A percentile compares a stretch with the other conserved stretches of the same genome.
phyloP scores from a whole-genome alignment of 148 eudicot genomes.

The Bassia scoparia region DNA sequence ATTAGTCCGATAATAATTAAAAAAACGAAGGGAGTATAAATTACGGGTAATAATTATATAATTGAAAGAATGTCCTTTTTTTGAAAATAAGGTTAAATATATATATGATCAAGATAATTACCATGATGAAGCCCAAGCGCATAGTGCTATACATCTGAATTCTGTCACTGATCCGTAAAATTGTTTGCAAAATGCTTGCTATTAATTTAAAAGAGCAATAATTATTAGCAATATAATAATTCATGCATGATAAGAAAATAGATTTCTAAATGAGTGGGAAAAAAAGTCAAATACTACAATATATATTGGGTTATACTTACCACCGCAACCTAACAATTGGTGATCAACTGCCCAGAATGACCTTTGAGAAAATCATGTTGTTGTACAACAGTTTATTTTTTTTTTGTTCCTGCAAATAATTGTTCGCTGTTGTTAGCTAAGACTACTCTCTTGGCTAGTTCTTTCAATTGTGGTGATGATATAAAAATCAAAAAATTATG shows the following conservation, averaged over 20 bases:
- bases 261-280: too few relatives aligned
- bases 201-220: neutral
- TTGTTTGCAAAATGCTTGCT: constrained; percentile 64
- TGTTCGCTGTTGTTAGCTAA: neutral
- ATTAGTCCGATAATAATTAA: too few relatives aligned
- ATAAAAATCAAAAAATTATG: too few relatives aligned
- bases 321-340: constrained; percentile 53
- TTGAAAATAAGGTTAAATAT: too few relatives aligned
- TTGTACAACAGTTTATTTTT: constrained; percentile 34
- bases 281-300: too few relatives aligned
- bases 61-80: too few relatives aligned
- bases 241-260: too few relatives aligned
- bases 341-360: constrained; percentile 41
- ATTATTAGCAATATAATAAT: neutral
- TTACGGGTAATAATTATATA: too few relatives aligned
- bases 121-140: constrained; percentile 46
- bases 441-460: too few relatives aligned
- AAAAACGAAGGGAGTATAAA: too few relatives aligned
- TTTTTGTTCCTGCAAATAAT: constrained; percentile 23
- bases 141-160: constrained; percentile 47
- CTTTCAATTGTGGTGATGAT: too few relatives aligned
- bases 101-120: too few relatives aligned
- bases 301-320: constrained; percentile 37
- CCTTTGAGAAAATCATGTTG: constrained; percentile 46
- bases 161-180: constrained; percentile 51